Percentiles rank a stretch among this genome's conserved stretches.
phyloP scores from a whole-genome alignment of 352 stramenopile species.

The Globisporangium barbulae region DNA sequence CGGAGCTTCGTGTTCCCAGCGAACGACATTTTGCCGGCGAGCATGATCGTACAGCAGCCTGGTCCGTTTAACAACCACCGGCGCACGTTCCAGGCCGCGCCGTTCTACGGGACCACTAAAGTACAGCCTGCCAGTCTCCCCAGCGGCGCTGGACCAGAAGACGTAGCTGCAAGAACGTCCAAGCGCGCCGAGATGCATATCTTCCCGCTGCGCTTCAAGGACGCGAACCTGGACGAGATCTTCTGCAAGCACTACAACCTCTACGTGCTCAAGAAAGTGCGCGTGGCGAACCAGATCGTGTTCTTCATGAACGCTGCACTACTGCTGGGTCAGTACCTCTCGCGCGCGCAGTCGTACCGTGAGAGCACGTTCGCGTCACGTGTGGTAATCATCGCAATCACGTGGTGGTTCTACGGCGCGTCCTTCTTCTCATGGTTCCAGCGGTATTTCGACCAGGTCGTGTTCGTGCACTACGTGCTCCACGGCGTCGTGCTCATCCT shows the following conservation, averaged over 20 bases:
- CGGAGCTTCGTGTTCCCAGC: slow-evolving; percentile 39
- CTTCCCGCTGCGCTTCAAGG: slow-evolving; percentile 58
- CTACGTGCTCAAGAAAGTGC: slow-evolving; percentile 70
- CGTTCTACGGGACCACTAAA: slow-evolving; percentile 31
- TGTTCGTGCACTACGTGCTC: slow-evolving; percentile 50
- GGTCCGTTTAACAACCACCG: slow-evolving; percentile 22
- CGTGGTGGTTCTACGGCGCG: slow-evolving; percentile 35
- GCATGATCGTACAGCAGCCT: slow-evolving; percentile 35
- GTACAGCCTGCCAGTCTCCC: slow-evolving; percentile 23
- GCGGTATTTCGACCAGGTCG: slow-evolving; percentile 40
- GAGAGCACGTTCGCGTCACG: slow-evolving; percentile 42
- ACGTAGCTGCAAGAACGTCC: slow-evolving; percentile 3
- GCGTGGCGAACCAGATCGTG: slow-evolving; percentile 44
- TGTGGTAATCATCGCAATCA: slow-evolving; percentile 32
- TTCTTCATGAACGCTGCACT: slow-evolving; percentile 42
- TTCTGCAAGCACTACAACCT: slow-evolving; percentile 76
- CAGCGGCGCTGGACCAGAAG: neutral
- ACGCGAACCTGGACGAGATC: slow-evolving; percentile 56
- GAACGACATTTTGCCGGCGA: slow-evolving; percentile 39
- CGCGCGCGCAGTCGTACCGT: slow-evolving; percentile 22
- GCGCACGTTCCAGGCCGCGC: slow-evolving; percentile 17
- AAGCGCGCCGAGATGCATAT: slow-evolving; percentile 45
- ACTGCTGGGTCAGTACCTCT: slow-evolving; percentile 47
- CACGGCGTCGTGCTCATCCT: slow-evolving; percentile 46
- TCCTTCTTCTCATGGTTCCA: slow-evolving; percentile 47